Evolutionary conservation across 768 basidiomycete species (phyloP), one percentile per base, ranked within the genome.

Genomic region (Lactarius psammicola): DNA sequence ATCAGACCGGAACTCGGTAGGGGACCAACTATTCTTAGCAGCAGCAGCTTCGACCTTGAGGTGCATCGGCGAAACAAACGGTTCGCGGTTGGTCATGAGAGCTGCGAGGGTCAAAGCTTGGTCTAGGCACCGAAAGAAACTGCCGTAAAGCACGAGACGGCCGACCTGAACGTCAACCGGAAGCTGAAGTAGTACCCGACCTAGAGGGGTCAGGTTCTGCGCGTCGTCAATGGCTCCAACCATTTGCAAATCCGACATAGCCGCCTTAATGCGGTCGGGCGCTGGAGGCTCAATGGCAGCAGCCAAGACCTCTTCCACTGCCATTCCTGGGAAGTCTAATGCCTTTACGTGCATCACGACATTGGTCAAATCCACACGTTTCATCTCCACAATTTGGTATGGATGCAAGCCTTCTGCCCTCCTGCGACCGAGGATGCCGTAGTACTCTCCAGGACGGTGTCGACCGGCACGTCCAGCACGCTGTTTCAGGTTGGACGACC

Each of bases 261-360:
- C 95, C 56, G 92, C 87, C 15, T 77, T 78, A 38, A 98, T 88
- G 26, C 92, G 88, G 40, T 83, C 82, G 1, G 84, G 76, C 40
- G 84, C 85, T n/a, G 95, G 95, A 18, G 95, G 90, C 74, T 98
- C 95, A 62, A 97, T 97, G 15, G 89, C 83, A 13, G 85, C 87
- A 1, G 85, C 86, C 40, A 98, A 81, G 26, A 97, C 94, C 66
- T 95, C 89, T 72, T 95, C 90, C 7, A 94, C 91, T 33, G 85
- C 77, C 86, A 94, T 86, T 53, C 85, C 86, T 7, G 92, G 91
- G 74, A 97, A 89, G 74, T 93, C 87, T 40, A 97, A 82, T 10
- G 94, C 94, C 72, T 96, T 97, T 75, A 98, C 85, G 74, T 95
- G 95, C 95, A 98, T 98, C 18, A 96, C 93, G 56, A 95, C 89